Conservation (phyloP, 2,329 filamentous ascomycete genomes). For the Fusarium sp. region DNA sequence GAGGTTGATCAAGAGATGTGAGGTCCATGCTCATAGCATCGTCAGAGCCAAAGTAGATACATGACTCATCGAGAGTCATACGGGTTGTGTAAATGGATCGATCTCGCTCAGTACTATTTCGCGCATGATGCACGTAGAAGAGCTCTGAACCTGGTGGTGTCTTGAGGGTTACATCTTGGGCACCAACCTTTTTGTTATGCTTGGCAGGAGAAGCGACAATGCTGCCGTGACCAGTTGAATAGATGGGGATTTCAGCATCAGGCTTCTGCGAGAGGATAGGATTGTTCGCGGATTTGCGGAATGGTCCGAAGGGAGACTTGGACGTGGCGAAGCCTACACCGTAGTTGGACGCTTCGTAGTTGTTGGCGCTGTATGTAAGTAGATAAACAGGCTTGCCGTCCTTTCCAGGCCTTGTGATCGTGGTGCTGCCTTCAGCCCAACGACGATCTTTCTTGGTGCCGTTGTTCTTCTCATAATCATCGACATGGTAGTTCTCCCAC, state of each 20-base stretch:
- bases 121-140: slow-evolving; percentile 52
- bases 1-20: slow-evolving; percentile 48
- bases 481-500: slow-evolving; percentile 53
- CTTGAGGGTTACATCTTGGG: slow-evolving; percentile 49
- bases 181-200: slow-evolving; percentile 34
- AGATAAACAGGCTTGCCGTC: slow-evolving; percentile 47
- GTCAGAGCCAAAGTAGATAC: slow-evolving; percentile 44
- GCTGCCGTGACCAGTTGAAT: slow-evolving; percentile 52
- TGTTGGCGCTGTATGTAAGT: slow-evolving; percentile 47
- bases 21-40: slow-evolving; percentile 48
- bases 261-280: slow-evolving; percentile 49
- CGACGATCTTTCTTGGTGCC: slow-evolving; percentile 52
- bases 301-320: slow-evolving; percentile 49
- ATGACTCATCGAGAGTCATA: slow-evolving; percentile 44
- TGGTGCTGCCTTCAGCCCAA: slow-evolving; percentile 53
- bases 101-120: slow-evolving; percentile 46
- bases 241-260: slow-evolving; percentile 47
- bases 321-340: slow-evolving; percentile 52
- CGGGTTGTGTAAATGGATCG: slow-evolving; percentile 51
- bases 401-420: slow-evolving; percentile 41
- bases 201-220: slow-evolving; percentile 50
- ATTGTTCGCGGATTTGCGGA: slow-evolving; percentile 49
- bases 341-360: slow-evolving; percentile 53
- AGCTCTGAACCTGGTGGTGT: slow-evolving; percentile 49
- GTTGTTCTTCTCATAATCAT: slow-evolving; percentile 51